A percentile compares a stretch with the other conserved stretches of the same genome.
These are phyloP conservation scores for Tricholoma furcatifolium DNA, from an alignment of 768 basidiomycete species.

Conservation along the genomic window DNA sequence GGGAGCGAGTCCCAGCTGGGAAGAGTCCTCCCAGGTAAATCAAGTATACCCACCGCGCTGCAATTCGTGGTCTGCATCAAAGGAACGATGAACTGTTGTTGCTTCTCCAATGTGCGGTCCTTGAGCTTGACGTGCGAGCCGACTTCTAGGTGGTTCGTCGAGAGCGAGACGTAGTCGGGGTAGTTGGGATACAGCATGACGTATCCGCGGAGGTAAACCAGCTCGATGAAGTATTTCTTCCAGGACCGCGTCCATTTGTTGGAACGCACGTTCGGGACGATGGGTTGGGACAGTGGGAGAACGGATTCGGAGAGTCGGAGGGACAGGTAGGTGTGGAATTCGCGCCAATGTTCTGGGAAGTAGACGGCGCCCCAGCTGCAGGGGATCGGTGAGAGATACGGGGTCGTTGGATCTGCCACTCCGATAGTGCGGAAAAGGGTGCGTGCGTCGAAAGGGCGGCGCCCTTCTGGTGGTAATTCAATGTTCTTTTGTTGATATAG, in stretches of 20 bases:
- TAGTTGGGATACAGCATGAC: slow-evolving; percentile 91
- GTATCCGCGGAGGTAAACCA: slow-evolving; percentile 78
- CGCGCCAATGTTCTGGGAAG: slow-evolving; percentile 87
- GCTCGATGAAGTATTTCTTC: slow-evolving; percentile 90
- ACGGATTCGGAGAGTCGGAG: slow-evolving; percentile 59
- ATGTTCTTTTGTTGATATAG: slow-evolving; percentile 85
- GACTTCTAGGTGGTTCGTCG: slow-evolving; percentile 88
- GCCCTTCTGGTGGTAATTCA: slow-evolving; percentile 68
- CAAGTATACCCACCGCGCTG: slow-evolving; percentile 40
- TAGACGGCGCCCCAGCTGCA: slow-evolving; percentile 93
- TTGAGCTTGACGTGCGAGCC: slow-evolving; percentile 80
- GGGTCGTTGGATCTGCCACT: slow-evolving; percentile 47
- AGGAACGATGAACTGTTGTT: slow-evolving; percentile 65
- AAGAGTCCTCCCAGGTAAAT: slow-evolving; percentile 54
- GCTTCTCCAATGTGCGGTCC: slow-evolving; percentile 55
- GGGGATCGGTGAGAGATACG: slow-evolving; percentile 84
- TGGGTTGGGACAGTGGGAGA: slow-evolving; percentile 36
- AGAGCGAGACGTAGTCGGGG: slow-evolving; percentile 65
- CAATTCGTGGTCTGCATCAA: slow-evolving; percentile 44
- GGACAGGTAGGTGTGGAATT: slow-evolving; percentile 78
- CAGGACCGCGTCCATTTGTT: slow-evolving; percentile 81
- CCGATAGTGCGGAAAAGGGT: slow-evolving; percentile 45
- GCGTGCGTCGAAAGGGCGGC: slow-evolving; percentile 67
- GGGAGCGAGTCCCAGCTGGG: slow-evolving; percentile 59
- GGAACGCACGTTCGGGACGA: slow-evolving; percentile 78